These are phyloP conservation scores for Plasmodium reichenowi DNA, from an alignment of 169 alveolate species.

Conservation along the genomic window DNA sequence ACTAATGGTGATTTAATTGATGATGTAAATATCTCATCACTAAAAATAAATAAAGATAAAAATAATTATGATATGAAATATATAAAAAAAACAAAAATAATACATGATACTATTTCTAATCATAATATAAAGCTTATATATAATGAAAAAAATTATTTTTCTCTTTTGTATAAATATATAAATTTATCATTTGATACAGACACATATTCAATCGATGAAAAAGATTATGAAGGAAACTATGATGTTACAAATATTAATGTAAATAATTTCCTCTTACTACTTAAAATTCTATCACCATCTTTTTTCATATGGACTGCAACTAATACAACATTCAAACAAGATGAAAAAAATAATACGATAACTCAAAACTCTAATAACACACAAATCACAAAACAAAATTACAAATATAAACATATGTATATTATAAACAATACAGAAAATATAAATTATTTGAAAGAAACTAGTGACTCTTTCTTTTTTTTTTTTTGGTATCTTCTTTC, in stretches of 20 bases:
- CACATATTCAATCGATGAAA: slow-evolving; percentile 21
- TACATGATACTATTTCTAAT: slow-evolving; percentile 12
- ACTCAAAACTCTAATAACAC: background rate
- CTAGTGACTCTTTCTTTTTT: slow-evolving; percentile 18
- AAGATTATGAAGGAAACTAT: slow-evolving; percentile 33
- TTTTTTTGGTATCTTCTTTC: slow-evolving; percentile 9
- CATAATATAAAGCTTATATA: slow-evolving; percentile 21
- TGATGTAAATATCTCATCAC: too few relatives aligned
- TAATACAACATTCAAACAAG: background rate
- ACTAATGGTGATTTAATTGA: too few relatives aligned
- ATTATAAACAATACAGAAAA: slow-evolving; percentile 5
- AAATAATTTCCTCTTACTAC: slow-evolving; percentile 59
- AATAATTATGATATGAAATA: background rate
- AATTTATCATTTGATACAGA: slow-evolving; percentile 30
- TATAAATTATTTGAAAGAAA: slow-evolving; percentile 28
- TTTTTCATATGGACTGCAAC: slow-evolving; percentile 52
- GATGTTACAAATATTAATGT: slow-evolving; percentile 29
- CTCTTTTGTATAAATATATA: slow-evolving; percentile 18
- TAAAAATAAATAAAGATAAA: too few relatives aligned
- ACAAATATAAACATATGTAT: slow-evolving; percentile 9
- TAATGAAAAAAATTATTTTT: background rate
- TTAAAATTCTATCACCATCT: slow-evolving; percentile 62
- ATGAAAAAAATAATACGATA: background rate
- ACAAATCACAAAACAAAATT: slow-evolving; percentile 7
- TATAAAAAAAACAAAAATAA: background rate